Evolutionary conservation across 768 basidiomycete genomes (phyloP), one percentile per base, ranked within the genome.

Genomic region (Rhodosporidiobolus sp.): DNA sequence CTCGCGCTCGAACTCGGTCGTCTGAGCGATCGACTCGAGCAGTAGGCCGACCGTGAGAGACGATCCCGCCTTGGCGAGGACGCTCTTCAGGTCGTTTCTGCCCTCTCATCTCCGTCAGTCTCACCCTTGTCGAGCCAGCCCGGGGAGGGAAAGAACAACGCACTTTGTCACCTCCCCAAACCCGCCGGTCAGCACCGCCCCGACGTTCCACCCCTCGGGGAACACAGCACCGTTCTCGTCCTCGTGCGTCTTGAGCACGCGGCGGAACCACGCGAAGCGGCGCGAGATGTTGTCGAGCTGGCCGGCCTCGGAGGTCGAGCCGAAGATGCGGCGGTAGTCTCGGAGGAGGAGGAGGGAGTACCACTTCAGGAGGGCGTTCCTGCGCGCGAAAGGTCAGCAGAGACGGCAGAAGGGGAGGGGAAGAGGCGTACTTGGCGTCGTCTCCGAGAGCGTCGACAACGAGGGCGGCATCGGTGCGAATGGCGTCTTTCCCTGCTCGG

Each of bases 291-390:
- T 99, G 82, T 99, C 96, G 57, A 99, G 84, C 77, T 96, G 92
- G 7, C 95, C 96, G 3, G 96, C 85, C 81, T 98, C 96, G 74
- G 96, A 94, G 10, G 88, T 88, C 12, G 90, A 87, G 60, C 90
- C 88, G 83, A 99, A 98, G 79, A 99, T 94, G 30, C 94, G 89
- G 19, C 94, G 88, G 80, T 98, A 99, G 80, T 98, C 96, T 79
- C 92, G 92, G 34, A 99, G 85, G 76, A 96, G 92, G 24, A 94
- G 85, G 17, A 89, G 87, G 30, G 92, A 88, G 78, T 96, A 96
- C 63, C 93, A 89, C 63, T 94, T 91, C 20, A 98, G 85, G 65
- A 96, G 85, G 67, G 90, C 88, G 48, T 81, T 80, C 49, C 84
- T 85, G 72, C 16, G 38, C 59, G 57, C 17, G 22, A n/a, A 50